A percentile compares a stretch with the other conserved stretches of the same genome.
These are phyloP conservation scores for Myxozyma vanderwaltii DNA, from an alignment of 805 yeast species.

Conservation along the genomic window DNA sequence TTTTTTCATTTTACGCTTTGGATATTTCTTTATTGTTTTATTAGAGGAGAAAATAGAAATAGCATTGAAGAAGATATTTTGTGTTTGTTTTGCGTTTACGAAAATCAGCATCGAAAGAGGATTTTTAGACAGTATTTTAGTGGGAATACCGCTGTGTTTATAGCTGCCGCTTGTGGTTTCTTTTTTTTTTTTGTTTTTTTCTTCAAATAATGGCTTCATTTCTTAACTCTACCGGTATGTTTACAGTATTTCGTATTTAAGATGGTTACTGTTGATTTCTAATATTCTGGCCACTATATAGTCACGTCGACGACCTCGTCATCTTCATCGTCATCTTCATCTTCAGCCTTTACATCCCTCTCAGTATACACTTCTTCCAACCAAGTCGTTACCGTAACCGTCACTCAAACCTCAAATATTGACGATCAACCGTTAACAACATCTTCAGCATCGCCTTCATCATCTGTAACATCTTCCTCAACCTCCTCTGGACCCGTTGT, in stretches of 20 bases:
- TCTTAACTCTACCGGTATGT: neutral
- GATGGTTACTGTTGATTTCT: too few species aligned
- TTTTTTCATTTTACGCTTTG: neutral
- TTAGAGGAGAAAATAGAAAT: too few species aligned
- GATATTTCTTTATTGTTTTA: too few species aligned
- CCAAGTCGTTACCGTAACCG: constrained; percentile 20
- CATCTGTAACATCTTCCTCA: neutral
- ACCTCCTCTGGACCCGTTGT: constrained; percentile 6
- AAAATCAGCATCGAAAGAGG: too few species aligned
- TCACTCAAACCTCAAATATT: constrained; percentile 22
- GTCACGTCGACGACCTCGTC: neutral
- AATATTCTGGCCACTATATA: neutral
- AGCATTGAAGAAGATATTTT: too few species aligned
- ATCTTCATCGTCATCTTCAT: neutral
- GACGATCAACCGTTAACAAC: neutral
- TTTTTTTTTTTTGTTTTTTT: too few species aligned
- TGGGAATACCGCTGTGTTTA: too few species aligned
- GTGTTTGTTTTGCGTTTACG: too few species aligned
- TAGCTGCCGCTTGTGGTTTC: too few species aligned
- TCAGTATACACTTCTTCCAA: constrained; percentile 3
- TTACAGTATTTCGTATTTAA: neutral
- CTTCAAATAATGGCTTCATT: neutral
- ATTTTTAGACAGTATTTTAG: too few species aligned
- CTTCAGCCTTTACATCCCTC: neutral
- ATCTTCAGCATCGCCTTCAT: neutral